Evolutionary conservation across 192 early-diverging fungal genomes (phyloP).

Genomic region (Entophlyctis luteolus): DNA sequence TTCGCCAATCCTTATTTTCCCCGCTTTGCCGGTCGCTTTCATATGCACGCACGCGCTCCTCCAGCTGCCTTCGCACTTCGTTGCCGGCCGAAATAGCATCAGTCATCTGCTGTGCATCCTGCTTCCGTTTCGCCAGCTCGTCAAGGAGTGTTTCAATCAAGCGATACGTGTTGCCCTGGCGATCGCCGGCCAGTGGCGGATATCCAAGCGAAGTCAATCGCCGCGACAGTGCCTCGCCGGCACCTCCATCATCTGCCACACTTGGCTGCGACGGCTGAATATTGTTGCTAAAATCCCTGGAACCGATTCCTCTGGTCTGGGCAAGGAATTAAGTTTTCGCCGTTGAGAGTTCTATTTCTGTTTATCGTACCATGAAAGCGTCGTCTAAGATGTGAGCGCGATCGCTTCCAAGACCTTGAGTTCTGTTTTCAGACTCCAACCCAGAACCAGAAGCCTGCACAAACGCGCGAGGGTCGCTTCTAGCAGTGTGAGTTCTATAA

Average conservation of each 20-base stretch:
- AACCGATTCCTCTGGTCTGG: no score
- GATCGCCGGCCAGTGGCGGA: no score
- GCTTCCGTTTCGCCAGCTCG: background rate
- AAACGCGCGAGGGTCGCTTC: background rate
- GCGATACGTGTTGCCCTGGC: conserved; percentile 1
- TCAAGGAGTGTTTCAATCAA: conserved; percentile 21
- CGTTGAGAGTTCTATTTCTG: no score
- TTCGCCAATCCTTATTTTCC: conserved; percentile 13
- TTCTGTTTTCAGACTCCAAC: background rate
- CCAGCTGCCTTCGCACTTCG: background rate
- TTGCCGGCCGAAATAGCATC: background rate
- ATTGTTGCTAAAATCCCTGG: no score
- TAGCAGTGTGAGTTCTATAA: background rate
- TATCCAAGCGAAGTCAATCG: conserved; percentile 25
- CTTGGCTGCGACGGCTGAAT: no score
- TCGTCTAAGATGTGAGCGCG: no score
- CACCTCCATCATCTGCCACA: no score
- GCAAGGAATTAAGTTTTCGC: no score
- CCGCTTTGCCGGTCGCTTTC: background rate
- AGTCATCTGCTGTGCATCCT: background rate
- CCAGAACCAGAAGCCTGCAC: background rate
- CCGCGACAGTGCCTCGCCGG: background rate
- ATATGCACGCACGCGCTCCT: background rate
- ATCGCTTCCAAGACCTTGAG: background rate
- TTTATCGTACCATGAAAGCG: no score